Percentiles rank a stretch among this genome's conserved stretches.
These are phyloP conservation scores for Teunomyces atbi DNA, from an alignment of 805 yeast species.

Conservation along the genomic window DNA sequence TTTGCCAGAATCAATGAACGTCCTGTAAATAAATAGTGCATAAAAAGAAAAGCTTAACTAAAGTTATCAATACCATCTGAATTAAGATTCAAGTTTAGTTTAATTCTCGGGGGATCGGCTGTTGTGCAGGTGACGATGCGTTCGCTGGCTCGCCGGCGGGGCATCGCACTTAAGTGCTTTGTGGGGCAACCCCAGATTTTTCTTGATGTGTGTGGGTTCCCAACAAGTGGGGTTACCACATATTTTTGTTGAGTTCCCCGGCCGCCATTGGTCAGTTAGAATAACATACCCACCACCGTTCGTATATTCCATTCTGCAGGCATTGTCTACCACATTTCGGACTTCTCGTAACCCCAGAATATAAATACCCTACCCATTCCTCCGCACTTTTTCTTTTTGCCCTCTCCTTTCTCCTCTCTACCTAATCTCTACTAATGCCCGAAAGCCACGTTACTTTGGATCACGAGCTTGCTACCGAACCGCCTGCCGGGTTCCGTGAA, in stretches of 20 bases:
- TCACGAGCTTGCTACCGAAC: constrained; percentile 29
- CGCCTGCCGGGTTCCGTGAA: constrained; percentile 41
- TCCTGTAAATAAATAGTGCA: constrained; percentile 16
- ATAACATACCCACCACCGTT: background rate
- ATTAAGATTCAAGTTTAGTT: too few relatives aligned
- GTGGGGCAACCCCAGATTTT: constrained; percentile 4
- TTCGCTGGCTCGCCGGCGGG: constrained; percentile 1
- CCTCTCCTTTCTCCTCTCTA: background rate
- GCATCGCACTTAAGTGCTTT: constrained; percentile 1
- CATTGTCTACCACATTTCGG: background rate
- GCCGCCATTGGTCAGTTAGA: background rate
- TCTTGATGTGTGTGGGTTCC: background rate
- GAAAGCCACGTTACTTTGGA: constrained; percentile 29
- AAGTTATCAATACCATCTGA: too few relatives aligned
- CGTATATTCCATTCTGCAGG: background rate
- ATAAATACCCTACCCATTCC: background rate
- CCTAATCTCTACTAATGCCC: constrained; percentile 3
- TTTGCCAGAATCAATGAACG: constrained; percentile 56
- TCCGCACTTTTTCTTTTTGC: background rate
- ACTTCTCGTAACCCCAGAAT: background rate
- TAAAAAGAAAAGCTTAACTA: too few relatives aligned
- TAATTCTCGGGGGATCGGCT: too few relatives aligned
- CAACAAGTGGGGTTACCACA: background rate
- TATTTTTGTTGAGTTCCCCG: background rate
- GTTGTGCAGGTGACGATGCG: too few relatives aligned